A percentile compares a stretch with the other conserved stretches of the same genome.
Conservation (phyloP, 169 alveolate species). For the Cystoisospora suis region DNA sequence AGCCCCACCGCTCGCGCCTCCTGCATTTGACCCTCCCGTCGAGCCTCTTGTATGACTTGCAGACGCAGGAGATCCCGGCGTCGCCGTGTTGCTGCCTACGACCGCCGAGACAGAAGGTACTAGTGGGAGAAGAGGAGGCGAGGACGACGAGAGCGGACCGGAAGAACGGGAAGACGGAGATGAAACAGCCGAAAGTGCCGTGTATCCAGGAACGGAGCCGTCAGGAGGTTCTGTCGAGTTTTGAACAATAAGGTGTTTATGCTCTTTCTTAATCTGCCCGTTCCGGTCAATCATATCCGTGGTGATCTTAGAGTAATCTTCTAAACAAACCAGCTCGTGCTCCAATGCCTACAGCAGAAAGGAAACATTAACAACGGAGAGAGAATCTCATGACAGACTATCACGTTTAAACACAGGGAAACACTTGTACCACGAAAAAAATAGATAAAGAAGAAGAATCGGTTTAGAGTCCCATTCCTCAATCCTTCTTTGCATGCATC, state of each 20-base stretch:
- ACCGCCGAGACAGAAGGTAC: conserved; percentile 35
- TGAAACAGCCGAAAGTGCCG: background rate
- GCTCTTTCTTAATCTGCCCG: background rate
- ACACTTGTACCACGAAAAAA: no score
- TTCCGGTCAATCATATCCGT: conserved; percentile 17
- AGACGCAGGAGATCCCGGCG: conserved; percentile 36
- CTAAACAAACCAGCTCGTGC: conserved; percentile 57
- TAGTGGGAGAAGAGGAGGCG: conserved; percentile 8
- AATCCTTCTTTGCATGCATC: no score
- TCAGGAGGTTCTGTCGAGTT: background rate
- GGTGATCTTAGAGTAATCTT: conserved; percentile 35
- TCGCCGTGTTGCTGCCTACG: conserved; percentile 28
- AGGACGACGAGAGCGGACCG: background rate
- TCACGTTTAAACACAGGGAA: no score
- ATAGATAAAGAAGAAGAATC: no score
- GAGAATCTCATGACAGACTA: no score
- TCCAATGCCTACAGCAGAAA: conserved; percentile 58
- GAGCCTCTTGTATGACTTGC: background rate
- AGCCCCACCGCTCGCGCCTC: background rate
- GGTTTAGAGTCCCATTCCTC: no score
- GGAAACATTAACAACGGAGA: no score
- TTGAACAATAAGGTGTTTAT: background rate
- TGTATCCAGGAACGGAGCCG: conserved; percentile 29
- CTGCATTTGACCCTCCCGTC: background rate
- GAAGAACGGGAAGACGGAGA: background rate